phyloP scores from a whole-genome alignment of 2,329 filamentous ascomycete genomes.

The Arthrobotrys sinensis region DNA sequence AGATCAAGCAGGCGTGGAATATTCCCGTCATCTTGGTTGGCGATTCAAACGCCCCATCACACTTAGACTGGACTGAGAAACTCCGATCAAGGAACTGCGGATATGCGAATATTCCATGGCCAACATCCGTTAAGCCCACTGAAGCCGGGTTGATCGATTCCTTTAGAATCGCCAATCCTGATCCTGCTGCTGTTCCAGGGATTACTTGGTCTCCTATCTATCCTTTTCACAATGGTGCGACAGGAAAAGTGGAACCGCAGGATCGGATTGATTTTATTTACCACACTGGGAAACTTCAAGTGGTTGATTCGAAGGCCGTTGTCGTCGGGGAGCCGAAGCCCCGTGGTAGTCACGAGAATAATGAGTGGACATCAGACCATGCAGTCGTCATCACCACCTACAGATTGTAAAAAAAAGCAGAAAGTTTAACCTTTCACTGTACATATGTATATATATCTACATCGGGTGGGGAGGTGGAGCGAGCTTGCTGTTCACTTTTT shows the following conservation, averaged over 20 bases:
- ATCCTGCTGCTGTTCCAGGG: constrained; percentile 66
- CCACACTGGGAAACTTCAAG: constrained; percentile 66
- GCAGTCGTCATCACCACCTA: constrained; percentile 60
- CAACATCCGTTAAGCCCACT: constrained; percentile 67
- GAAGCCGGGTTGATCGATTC: constrained; percentile 68
- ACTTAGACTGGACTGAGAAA: constrained; percentile 68
- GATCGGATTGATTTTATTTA: constrained; percentile 70
- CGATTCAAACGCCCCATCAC: constrained; percentile 70
- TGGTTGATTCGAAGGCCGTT: constrained; percentile 65
- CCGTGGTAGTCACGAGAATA: constrained; percentile 66
- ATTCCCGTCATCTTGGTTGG: constrained; percentile 68
- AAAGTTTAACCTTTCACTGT: too few relatives aligned
- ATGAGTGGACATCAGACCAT: constrained; percentile 70
- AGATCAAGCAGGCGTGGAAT: constrained; percentile 65
- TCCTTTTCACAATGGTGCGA: constrained; percentile 64
- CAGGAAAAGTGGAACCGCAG: constrained; percentile 66
- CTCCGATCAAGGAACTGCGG: constrained; percentile 67
- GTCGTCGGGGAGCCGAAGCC: constrained; percentile 67
- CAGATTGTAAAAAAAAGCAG: constrained; percentile 4
- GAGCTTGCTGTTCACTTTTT: too few relatives aligned
- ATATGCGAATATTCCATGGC: constrained; percentile 67
- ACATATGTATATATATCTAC: too few relatives aligned
- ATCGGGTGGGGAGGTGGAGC: too few relatives aligned
- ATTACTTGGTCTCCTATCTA: constrained; percentile 69
- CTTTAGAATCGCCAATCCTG: constrained; percentile 67